Percentiles rank a stretch among this genome's conserved stretches.
phyloP scores from a whole-genome alignment of 2,329 filamentous ascomycete genomes.

The Chaetomium globosum region DNA sequence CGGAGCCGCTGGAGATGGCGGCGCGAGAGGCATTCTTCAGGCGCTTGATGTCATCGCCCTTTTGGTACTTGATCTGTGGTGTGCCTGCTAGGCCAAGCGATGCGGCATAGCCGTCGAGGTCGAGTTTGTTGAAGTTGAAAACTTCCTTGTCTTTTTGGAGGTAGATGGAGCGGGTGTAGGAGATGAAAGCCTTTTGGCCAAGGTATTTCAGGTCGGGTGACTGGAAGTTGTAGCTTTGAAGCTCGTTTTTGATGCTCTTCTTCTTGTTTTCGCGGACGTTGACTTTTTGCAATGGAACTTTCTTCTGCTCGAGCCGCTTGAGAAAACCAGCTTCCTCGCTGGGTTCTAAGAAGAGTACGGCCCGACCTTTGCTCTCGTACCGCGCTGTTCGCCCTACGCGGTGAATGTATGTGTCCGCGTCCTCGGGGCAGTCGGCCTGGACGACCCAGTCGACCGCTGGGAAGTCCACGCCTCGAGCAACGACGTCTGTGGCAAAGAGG shows the following conservation, averaged over 20 bases:
- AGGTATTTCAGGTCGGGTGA: conserved; percentile 92
- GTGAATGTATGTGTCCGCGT: conserved; percentile 97
- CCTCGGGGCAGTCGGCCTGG: conserved; percentile 96
- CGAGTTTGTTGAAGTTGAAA: conserved; percentile 80
- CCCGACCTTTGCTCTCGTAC: conserved; percentile 83
- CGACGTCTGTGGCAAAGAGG: conserved; percentile 93
- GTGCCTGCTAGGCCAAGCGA: conserved; percentile 88
- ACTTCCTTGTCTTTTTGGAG: conserved; percentile 89
- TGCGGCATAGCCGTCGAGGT: conserved; percentile 81
- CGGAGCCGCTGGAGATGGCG: conserved; percentile 64
- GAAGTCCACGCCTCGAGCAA: conserved; percentile 91
- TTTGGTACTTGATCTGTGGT: conserved; percentile 89
- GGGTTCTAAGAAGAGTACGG: conserved; percentile 88
- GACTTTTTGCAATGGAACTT: conserved; percentile 83
- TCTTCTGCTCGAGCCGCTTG: conserved; percentile 80
- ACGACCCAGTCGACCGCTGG: conserved; percentile 98
- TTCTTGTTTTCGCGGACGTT: conserved; percentile 89
- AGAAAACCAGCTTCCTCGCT: conserved; percentile 93
- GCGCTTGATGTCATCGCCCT: conserved; percentile 83
- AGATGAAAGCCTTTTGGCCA: conserved; percentile 93
- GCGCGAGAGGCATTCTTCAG: conserved; percentile 82
- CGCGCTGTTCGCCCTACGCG: conserved; percentile 92
- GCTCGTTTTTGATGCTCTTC: conserved; percentile 76
- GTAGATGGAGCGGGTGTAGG: conserved; percentile 81
- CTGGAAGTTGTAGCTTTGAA: conserved; percentile 96